Conservation (phyloP, 176 grass and related monocot genomes). For the Metroxylon sagu region DNA sequence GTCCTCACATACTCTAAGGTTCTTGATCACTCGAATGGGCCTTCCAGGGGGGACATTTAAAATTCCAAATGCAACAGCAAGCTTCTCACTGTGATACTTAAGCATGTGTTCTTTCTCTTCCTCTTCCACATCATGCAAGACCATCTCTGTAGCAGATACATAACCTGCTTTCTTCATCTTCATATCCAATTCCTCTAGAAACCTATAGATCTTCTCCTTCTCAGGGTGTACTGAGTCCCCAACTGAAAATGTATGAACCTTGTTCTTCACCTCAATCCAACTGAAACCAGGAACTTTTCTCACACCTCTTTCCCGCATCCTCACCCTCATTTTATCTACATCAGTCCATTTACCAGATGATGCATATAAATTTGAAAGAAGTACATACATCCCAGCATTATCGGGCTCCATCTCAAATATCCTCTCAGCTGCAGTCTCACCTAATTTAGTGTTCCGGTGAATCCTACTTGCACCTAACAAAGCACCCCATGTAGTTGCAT, state of each 20-base stretch:
- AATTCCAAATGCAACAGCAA: slow-evolving; percentile 90
- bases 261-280: slow-evolving; percentile 92
- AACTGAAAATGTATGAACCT: slow-evolving; percentile 78
- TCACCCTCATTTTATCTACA: slow-evolving; percentile 66
- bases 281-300: slow-evolving; percentile 89
- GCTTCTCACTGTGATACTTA: slow-evolving; percentile 85
- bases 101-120: slow-evolving; percentile 95
- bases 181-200: slow-evolving; percentile 62
- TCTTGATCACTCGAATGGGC: slow-evolving; percentile 81
- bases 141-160: slow-evolving; percentile 71
- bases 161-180: slow-evolving; percentile 77
- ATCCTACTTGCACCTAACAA: slow-evolving; percentile 93
- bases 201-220: slow-evolving; percentile 75
- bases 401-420: slow-evolving; percentile 92
- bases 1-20: slow-evolving; percentile 67
- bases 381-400: slow-evolving; percentile 90
- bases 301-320: slow-evolving; percentile 66
- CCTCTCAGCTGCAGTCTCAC: slow-evolving; percentile 62
- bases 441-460: slow-evolving; percentile 71
- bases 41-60: slow-evolving; percentile 74
- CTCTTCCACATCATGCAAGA: slow-evolving; percentile 96
- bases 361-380: slow-evolving; percentile 94
- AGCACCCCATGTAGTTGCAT: slow-evolving; percentile 84
- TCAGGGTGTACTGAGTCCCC: slow-evolving; percentile 77
- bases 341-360: slow-evolving; percentile 76